These are phyloP conservation scores for Trichopus zeylanicus DNA, from an alignment of 116 monocot species.

Conservation along the genomic window DNA sequence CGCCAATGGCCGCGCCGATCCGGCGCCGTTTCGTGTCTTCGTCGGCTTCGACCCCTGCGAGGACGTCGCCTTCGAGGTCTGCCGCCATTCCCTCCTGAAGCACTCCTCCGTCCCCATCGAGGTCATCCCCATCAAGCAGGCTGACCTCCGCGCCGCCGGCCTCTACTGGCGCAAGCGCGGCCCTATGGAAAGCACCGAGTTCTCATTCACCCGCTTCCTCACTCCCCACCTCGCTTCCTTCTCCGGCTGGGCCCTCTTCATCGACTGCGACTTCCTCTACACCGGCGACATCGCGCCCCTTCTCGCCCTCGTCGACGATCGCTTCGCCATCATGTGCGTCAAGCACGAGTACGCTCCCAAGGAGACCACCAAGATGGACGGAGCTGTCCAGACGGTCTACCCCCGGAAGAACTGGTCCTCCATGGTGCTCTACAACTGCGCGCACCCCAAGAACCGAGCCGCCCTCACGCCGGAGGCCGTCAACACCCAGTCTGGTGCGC, in stretches of 20 bases:
- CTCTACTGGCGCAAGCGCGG: constrained; percentile 64
- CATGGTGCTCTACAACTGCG: constrained; percentile 88
- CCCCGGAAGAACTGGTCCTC: constrained; percentile 95
- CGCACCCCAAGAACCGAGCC: constrained; percentile 61
- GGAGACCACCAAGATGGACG: constrained; percentile 82
- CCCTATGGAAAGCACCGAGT: constrained; percentile 77
- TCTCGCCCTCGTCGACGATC: constrained; percentile 32
- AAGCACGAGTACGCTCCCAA: constrained; percentile 76
- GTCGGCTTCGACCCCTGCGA: constrained; percentile 71
- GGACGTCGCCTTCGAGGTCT: constrained; percentile 47
- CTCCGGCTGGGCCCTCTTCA: constrained; percentile 71
- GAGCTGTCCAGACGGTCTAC: constrained; percentile 72
- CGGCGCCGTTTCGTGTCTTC: constrained; percentile 45
- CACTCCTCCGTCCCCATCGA: constrained; percentile 46
- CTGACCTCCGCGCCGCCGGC: constrained; percentile 47
- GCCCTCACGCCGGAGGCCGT: constrained; percentile 55
- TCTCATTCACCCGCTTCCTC: constrained; percentile 96
- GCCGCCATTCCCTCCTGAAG: constrained; percentile 52
- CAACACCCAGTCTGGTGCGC: constrained; percentile 59
- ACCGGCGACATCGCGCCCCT: constrained; percentile 48
- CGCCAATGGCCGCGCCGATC: background rate
- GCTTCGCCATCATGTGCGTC: constrained; percentile 71
- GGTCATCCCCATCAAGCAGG: constrained; percentile 46
- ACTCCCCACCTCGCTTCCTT: constrained; percentile 65
- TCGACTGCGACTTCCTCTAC: constrained; percentile 95